A percentile compares a stretch with the other conserved stretches of the same genome.
These are phyloP conservation scores for Gymnopus androsaceus DNA, from an alignment of 1,284 basidiomycete genomes.

Conservation along the genomic window DNA sequence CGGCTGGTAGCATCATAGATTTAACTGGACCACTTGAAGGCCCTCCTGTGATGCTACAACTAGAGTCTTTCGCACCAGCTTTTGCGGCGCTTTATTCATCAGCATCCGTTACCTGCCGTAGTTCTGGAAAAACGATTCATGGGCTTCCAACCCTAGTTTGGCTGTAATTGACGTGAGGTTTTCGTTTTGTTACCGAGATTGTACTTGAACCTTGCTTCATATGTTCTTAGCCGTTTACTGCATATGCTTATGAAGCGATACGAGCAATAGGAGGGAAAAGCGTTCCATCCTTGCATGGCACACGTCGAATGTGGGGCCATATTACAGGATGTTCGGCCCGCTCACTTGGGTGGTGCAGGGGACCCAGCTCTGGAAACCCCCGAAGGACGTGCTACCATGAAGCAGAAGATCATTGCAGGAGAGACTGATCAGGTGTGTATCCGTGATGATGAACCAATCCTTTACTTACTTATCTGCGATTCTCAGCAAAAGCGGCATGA, in stretches of 20 bases:
- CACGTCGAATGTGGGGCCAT: not conserved
- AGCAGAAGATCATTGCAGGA: not conserved
- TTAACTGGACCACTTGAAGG: not conserved
- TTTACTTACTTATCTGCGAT: not conserved
- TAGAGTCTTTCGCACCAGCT: not conserved
- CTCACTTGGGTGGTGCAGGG: not conserved
- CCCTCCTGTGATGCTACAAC: not conserved
- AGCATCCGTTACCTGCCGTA: not conserved
- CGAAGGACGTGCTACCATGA: not conserved
- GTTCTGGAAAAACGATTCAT: not conserved
- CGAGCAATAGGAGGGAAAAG: not conserved
- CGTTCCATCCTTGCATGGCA: not conserved
- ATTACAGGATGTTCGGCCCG: not conserved
- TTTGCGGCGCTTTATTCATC: slow-evolving; percentile 1
- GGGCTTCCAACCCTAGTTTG: not conserved
- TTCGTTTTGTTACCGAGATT: not conserved
- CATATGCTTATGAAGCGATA: not conserved
- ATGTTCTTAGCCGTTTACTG: not conserved
- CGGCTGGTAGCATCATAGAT: slow-evolving; percentile 9
- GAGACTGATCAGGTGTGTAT: not conserved
- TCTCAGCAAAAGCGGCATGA: not conserved
- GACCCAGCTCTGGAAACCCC: not conserved
- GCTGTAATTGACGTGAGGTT: slow-evolving; percentile 6
- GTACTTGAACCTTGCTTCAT: not conserved
- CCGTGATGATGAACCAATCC: not conserved